Percentiles rank a stretch among this genome's conserved stretches.
Evolutionary conservation across 148 eudicot genomes (phyloP).

Genomic region (Nyssa sinensis): DNA sequence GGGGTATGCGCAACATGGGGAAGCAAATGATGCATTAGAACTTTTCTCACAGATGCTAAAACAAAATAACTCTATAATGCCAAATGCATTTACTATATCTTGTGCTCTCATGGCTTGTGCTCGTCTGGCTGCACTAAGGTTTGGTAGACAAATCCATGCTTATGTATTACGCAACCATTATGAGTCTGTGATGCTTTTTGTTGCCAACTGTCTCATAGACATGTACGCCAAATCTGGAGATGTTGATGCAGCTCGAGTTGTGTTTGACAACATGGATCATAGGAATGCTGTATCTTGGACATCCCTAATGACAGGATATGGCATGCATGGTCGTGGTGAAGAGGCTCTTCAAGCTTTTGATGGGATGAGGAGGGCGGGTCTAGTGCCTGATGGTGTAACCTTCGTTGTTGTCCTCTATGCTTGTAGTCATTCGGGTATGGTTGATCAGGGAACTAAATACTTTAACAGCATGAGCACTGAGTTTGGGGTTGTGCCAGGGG

Average conservation of each 20-base stretch:
- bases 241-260: conserved; percentile 47
- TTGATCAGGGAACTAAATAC: conserved; percentile 54
- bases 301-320: conserved; percentile 73
- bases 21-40: conserved; percentile 61
- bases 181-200: conserved; percentile 44
- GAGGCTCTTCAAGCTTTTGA: conserved; percentile 61
- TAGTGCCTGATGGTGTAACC: conserved; percentile 57
- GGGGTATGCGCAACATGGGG: conserved; percentile 77
- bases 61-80: conserved; percentile 30
- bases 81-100: conserved; percentile 70
- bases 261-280: conserved; percentile 57
- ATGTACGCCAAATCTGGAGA: conserved; percentile 83
- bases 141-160: conserved; percentile 69
- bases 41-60: conserved; percentile 59
- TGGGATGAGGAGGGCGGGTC: conserved; percentile 48
- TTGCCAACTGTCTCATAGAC: conserved; percentile 68
- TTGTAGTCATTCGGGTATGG: conserved; percentile 79
- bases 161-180: conserved; percentile 49
- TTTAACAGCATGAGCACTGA: conserved; percentile 53
- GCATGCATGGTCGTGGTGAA: conserved; percentile 77
- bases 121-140: conserved; percentile 56
- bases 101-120: conserved; percentile 71
- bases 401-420: conserved; percentile 75
- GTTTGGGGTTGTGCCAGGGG: conserved; percentile 54
- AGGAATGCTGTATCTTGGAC: conserved; percentile 79